A percentile compares a stretch with the other conserved stretches of the same genome.
These are phyloP conservation scores for Xylaria bambusicola DNA, from an alignment of 495 filamentous ascomycete species.

Conservation along the genomic window DNA sequence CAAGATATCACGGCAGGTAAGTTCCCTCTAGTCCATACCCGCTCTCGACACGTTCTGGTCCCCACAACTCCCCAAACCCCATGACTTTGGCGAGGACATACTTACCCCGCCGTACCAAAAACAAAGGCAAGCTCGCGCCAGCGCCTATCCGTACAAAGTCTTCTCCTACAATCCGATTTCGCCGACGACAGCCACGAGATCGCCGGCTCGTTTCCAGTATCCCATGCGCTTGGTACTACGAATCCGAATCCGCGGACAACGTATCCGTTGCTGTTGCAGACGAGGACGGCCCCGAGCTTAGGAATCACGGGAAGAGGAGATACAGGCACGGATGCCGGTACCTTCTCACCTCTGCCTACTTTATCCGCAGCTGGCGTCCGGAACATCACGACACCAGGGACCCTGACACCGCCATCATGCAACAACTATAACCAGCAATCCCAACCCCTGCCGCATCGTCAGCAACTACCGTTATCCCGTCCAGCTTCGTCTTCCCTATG, in stretches of 20 bases:
- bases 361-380: not conserved
- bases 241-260: not conserved
- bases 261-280: not conserved
- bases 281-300: not conserved
- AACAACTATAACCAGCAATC: not conserved
- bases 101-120: too few species aligned
- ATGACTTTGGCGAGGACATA: too few species aligned
- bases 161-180: conserved; percentile 32
- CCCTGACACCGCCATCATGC: not conserved
- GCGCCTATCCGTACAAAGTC: conserved; percentile 30
- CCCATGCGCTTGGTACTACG: not conserved
- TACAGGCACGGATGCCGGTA: not conserved
- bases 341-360: not conserved
- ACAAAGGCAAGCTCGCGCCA: conserved; percentile 32
- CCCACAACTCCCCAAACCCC: too few species aligned
- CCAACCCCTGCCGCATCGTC: not conserved
- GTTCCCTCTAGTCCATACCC: conserved; percentile 27
- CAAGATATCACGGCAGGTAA: conserved; percentile 30
- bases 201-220: conserved; percentile 5
- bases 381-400: not conserved
- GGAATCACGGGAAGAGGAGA: not conserved
- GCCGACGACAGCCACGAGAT: conserved; percentile 33
- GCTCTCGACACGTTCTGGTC: too few species aligned
- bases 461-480: not conserved
- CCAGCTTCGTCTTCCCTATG: not conserved